These are phyloP conservation scores for Apophysomyces ossiformis DNA, from an alignment of 371 early-diverging fungal species.

Conservation along the genomic window DNA sequence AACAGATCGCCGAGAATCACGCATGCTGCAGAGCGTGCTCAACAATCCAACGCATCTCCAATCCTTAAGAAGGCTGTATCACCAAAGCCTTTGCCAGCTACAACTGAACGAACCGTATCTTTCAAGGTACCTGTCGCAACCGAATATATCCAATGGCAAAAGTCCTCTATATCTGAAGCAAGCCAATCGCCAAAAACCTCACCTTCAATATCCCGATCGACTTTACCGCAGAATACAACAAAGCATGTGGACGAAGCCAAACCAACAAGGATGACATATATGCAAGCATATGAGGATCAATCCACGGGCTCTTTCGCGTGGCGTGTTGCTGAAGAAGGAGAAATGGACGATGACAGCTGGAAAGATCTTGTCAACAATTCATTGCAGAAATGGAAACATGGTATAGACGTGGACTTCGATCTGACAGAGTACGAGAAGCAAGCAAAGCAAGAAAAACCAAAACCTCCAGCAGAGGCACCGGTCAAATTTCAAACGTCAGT, in stretches of 20 bases:
- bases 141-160: no score
- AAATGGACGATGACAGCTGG: constrained; percentile 28
- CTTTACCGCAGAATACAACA: neutral
- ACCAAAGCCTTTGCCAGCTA: no score
- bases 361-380: constrained; percentile 23
- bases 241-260: neutral
- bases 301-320: constrained; percentile 27
- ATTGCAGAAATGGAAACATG: constrained; percentile 19
- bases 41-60: no score
- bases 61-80: no score
- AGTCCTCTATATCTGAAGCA: neutral
- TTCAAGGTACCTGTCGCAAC: no score
- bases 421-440: constrained; percentile 14
- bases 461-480: neutral
- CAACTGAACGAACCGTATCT: no score
- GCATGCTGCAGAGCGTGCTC: no score
- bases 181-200: neutral
- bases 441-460: neutral
- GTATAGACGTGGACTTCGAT: constrained; percentile 24
- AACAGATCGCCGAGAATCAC: no score
- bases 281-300: constrained; percentile 9
- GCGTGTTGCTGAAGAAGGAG: constrained; percentile 9
- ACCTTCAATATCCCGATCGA: neutral
- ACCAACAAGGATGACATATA: neutral
- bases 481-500: constrained; percentile 16